Percentiles rank a stretch among this genome's conserved stretches.
Evolutionary conservation across 23 red algal species (phyloP).

Genomic region (Gracilaria domingensis): DNA sequence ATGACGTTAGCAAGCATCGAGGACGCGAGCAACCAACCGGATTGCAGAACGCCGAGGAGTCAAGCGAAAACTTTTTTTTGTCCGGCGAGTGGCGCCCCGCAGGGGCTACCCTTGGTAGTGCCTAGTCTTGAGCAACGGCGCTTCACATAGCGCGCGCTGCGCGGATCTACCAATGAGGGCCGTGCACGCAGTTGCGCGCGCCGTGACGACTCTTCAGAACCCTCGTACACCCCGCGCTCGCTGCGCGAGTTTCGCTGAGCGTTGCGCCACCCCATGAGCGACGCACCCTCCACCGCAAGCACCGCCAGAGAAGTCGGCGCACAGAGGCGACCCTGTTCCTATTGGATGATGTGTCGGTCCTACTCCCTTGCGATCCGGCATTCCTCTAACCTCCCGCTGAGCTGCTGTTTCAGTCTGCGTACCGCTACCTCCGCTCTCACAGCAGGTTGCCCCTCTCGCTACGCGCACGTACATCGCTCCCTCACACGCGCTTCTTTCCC

Average conservation of each 20-base stretch:
- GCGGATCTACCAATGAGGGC: conserved; percentile 16
- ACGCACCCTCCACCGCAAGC: neutral
- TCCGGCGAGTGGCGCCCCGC: neutral
- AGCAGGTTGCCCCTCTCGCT: neutral
- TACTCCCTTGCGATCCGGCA: neutral
- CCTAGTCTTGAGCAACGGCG: no score
- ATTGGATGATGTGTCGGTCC: conserved; percentile 22
- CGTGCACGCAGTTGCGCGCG: conserved; percentile 6
- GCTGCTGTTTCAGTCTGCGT: neutral
- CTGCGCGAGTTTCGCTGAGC: neutral
- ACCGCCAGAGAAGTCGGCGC: no score
- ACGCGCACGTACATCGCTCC: conserved; percentile 3
- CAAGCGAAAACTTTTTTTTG: conserved; percentile 11
- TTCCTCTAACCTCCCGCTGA: neutral
- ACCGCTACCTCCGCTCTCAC: neutral
- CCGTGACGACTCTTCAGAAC: conserved; percentile 25
- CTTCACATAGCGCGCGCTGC: neutral
- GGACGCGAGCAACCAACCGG: conserved; percentile 8
- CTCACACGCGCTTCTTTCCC: neutral
- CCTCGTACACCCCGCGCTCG: conserved; percentile 24
- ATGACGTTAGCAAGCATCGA: neutral
- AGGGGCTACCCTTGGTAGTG: conserved; percentile 14
- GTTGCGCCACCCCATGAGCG: conserved; percentile 1
- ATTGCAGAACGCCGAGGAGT: neutral
- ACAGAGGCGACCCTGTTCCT: no score